A percentile compares a stretch with the other conserved stretches of the same genome.
These are phyloP conservation scores for Candida piceae DNA, from an alignment of 805 yeast genomes.

Conservation along the genomic window DNA sequence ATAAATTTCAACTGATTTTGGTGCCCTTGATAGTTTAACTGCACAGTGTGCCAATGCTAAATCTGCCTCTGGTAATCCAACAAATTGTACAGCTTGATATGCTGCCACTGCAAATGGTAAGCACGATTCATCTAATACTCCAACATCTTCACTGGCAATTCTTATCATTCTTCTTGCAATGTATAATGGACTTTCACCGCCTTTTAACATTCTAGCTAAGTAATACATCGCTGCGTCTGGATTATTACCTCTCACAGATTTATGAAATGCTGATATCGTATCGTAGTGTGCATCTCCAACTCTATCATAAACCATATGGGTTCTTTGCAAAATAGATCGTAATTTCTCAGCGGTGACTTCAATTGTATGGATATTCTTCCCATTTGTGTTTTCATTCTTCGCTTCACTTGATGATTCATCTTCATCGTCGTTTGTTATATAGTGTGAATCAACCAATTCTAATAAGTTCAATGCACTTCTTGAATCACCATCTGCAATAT, in stretches of 20 bases:
- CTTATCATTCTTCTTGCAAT: constrained; percentile 88
- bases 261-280: constrained; percentile 92
- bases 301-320: constrained; percentile 68
- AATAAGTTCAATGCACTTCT: constrained; percentile 75
- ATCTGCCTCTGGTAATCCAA: constrained; percentile 95
- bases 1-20: constrained; percentile 82
- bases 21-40: constrained; percentile 79
- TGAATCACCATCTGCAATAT: constrained; percentile 83
- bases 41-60: constrained; percentile 87
- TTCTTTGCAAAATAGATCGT: constrained; percentile 40
- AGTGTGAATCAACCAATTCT: constrained; percentile 64
- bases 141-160: constrained; percentile 94
- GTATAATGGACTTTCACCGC: constrained; percentile 92
- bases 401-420: constrained; percentile 14
- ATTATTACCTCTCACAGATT: constrained; percentile 83
- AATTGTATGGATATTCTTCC: constrained; percentile 25
- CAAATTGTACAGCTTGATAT: constrained; percentile 78
- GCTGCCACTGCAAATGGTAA: constrained; percentile 84
- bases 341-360: constrained; percentile 36
- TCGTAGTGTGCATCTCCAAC: constrained; percentile 94
- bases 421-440: constrained; percentile 17
- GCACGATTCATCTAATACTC: constrained; percentile 75
- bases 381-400: too few species aligned
- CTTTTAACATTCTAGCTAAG: constrained; percentile 79
- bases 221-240: constrained; percentile 89